Base-by-base conservation (phyloP, 306 rosid species). In the Datisca glomerata region DNA sequence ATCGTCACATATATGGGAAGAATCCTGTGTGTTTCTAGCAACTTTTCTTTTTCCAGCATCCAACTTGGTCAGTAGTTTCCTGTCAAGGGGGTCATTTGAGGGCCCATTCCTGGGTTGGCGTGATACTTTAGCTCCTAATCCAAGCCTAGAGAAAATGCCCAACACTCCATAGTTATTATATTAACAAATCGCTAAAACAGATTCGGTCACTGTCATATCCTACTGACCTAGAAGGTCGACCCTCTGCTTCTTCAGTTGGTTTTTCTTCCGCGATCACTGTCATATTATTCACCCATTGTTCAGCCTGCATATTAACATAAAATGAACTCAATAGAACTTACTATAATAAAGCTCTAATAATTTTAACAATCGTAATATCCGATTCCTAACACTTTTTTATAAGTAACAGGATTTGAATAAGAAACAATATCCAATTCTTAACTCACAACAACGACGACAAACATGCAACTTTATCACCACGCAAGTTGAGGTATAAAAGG, bases 101-200 rank as follows among this genome's bases (percentile, higher is more conserved):
- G 72, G 89, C 43, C 59, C 74, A 43, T 55, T 31, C 24, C 67
- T 76, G 49, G 75, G 36, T n/a, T 73, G 67, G 21, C 85, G 73
- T 12, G 72, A 16, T 57, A 79, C 64, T 66, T 62, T 79, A 43
- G 94, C 94, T 40, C 97, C 97, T 32, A 87, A 69, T 23, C 94
- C 96, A 60, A 76, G 97, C 75, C 97, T 82, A 32, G 35, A 66
- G 38, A 14, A 44, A 60, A 18, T 19, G 12, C 23, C 38, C 16
- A 17, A 12, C 17, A 17, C 0, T 52, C 14, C 11, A 22, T 21
- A 34, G 7, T 42, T 50, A 10, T 18, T 17, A 6, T 33, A n/a
- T n/a, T n/a, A 34, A 9, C 34, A 37, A 32, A 45, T 18, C 10
- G 38, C 47, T 12, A 43, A 22, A 25, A 15, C 28, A 11, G 21